Base-by-base conservation (phyloP, 2,329 filamentous ascomycete species). In the Aspergillus sp. region DNA sequence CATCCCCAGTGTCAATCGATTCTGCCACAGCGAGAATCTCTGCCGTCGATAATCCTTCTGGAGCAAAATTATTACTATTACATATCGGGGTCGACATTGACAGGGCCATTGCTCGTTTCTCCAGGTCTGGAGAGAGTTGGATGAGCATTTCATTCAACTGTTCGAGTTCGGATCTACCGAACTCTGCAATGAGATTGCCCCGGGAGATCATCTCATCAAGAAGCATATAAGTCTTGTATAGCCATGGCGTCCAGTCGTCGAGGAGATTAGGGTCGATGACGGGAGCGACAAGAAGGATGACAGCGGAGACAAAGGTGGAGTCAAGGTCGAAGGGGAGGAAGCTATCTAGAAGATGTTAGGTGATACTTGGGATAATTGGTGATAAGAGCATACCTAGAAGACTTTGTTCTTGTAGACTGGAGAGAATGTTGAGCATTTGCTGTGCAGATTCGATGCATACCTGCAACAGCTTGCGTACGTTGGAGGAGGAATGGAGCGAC, bases 271-370 rank as follows among this genome's bases (percentile, higher is more conserved):
- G 47, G 35, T 72, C 67, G 9, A 73, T 55, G 38, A 62, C 52
- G 0, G 70, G 52, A 1, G 60, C 67, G 1, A 75, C 50, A 0
- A 73, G 51, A 0, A 75, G 57, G 8, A 69, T 62, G n/a, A 73
- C 60, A 1, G 65, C 68, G 0, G 73, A 71, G 0, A 71, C 64
- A 10, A 72, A 74, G 0, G 71, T 54, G 0, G 70, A 60, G 34
- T 76, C 72, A 0, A 75, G 61, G 44, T 76, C 72, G 40, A 74
- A 74, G 0, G 72, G 71, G 0, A 77, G 64, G 45, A 76, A 76
- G 0, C 66, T 71, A 54, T 76, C 73, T 76, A 10, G 0, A 19
- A 2, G 19, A 19, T 19, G 19, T 19, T 19, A 19, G 19, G 19
- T 19, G 19, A 19, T 19, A 19, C 4, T 19, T 4, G 19, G 19